Evolutionary conservation across 257 asterid species (phyloP).

Genomic region (Oldenlandia corymbosa): DNA sequence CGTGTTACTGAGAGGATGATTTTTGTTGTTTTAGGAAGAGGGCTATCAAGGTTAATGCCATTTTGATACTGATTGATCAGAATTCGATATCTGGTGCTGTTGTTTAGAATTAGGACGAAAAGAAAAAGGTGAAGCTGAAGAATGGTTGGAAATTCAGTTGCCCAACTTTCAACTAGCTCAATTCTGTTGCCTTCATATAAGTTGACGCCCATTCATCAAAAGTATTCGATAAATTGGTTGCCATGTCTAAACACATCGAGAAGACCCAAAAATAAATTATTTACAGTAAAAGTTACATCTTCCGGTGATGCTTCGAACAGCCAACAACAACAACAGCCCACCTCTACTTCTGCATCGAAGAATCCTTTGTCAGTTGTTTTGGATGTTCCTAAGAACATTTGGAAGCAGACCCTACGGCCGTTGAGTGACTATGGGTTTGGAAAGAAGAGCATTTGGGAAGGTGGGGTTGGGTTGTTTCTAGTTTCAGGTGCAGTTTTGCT

Average conservation of each 20-base stretch:
- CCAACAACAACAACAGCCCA: constrained; percentile 32
- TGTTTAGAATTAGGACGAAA: not conserved
- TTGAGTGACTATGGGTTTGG: constrained; percentile 93
- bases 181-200: constrained; percentile 29
- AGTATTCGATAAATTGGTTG: constrained; percentile 32
- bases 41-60: constrained; percentile 4
- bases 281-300: constrained; percentile 37
- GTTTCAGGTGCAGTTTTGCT: constrained; percentile 73
- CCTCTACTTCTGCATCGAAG: constrained; percentile 40
- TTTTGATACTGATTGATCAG: constrained; percentile 4
- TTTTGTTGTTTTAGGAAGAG: constrained; percentile 7
- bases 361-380: constrained; percentile 47
- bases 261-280: constrained; percentile 26
- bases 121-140: not conserved
- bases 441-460: constrained; percentile 94
- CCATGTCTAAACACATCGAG: constrained; percentile 32
- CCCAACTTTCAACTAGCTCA: constrained; percentile 42
- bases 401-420: constrained; percentile 83
- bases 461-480: constrained; percentile 94
- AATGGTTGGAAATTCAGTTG: constrained; percentile 53
- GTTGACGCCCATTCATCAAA: constrained; percentile 26
- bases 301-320: constrained; percentile 38
- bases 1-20: not conserved
- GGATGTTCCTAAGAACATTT: constrained; percentile 54
- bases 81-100: constrained; percentile 3